Base-by-base conservation (phyloP, 495 filamentous ascomycete species). In the Apiosordaria backusii region DNA sequence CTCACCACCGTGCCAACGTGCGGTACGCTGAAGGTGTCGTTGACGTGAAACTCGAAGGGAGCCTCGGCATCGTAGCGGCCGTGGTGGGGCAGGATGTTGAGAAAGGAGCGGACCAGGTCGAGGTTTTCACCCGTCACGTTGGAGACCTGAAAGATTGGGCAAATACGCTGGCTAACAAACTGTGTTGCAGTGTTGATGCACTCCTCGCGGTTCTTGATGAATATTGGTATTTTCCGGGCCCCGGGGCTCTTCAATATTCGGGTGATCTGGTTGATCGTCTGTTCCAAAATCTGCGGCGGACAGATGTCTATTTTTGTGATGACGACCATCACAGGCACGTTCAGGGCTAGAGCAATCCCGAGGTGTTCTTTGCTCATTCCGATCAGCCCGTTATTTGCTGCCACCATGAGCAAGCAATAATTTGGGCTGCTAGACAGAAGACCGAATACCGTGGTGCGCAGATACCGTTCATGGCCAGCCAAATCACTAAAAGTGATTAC, bases 261-360 rank as follows among this genome's bases (percentile, higher is more conserved):
- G 22, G 86, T 90, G 63, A 99, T 85, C 72, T 97, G 94, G n/a
- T 86, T 88, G 60, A 98, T 88, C 45, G 95, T 99, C 78, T 99
- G 89, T 77, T 97, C 86, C 19, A 99, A 78, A 73, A 99, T 97
- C 65, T 99, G 90, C 0, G 96, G 95, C 19, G 95, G 95, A 72
- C 95, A 99, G 61, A 98, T 99, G 77, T 99, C 95, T 68, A 98
- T 98, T 78, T 99, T 99, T 75, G 95, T 99, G 65, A 99, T 88
- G 65, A 98, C 92, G 25, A 99, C 93, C 90, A 99, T 94, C 69
- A 99, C 92, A 3, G 95, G 95, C 24, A 99, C 96, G 73, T 98
- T 98, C 40, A 99, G 79, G 2, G 95, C 94, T 21, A 97, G 81
- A 1, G 95, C 95, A 73, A 99, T 97, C 19, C 95, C 95, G 21